Evolutionary conservation across 2,329 filamentous ascomycete species (phyloP), one percentile per base, ranked within the genome.

Genomic region (Aureobasidium sp.): DNA sequence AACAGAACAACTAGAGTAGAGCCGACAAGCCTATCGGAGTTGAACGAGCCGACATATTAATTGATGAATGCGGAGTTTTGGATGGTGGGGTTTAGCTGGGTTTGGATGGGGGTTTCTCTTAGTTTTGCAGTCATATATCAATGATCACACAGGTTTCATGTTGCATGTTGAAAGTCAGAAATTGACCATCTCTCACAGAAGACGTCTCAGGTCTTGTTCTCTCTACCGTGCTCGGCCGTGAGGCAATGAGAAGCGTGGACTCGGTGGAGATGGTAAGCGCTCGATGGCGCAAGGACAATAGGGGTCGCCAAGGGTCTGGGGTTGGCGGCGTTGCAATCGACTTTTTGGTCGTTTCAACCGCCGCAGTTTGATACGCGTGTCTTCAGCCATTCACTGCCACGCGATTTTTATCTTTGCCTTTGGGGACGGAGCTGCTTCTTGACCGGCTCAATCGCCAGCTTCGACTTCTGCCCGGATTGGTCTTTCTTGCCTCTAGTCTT

Each of bases 1-100:
- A 96, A 81, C 87, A 85, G 72, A 93, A 95, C 76, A 95, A 96
- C 81, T 97, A 85, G 38, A 33, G 35, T 53, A 1, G n/a, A 21
- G 27, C 3, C 11, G 21, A 33, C 70, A 57, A 65, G n/a, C 17
- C 6, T 19, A 10, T n/a, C 13, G 13, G 15, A 15, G 17, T 10
- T 11, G 11, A 25, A 15, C 38, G 27, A 57, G 8, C 2, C 27
- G 53, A 40, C 35, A 38, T 57, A 40, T 40, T 40, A 23, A 29
- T 49, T 47, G 21, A 58, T 17, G 55, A 43, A 27, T 1, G 40
- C 15, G 55, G 55, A 42, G 55, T 55, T 58, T 49, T 49, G 43
- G 55, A 29, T 25, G 21, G 42, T 38, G 54, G 53, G 53, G 27
- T 29, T 53, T 7, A 9, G 31, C n/a, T 29, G 23, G 43, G 29